These are phyloP conservation scores for Mycena indigotica DNA, from an alignment of 768 basidiomycete genomes.

Conservation along the genomic window DNA sequence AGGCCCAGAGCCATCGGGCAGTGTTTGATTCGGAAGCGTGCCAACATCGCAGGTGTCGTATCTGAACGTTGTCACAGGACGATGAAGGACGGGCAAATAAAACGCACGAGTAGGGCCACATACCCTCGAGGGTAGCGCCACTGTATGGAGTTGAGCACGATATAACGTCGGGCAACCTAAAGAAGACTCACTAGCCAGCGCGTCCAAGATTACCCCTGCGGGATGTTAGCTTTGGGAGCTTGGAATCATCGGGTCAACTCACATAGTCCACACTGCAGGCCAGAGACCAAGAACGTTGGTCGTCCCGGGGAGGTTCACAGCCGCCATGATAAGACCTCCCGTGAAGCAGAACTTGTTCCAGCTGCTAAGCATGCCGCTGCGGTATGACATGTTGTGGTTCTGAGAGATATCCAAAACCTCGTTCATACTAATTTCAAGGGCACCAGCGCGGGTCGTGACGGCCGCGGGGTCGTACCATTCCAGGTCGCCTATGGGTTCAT, in stretches of 20 bases:
- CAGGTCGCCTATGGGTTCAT: neutral
- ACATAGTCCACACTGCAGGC: slow-evolving; percentile 21
- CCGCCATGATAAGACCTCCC: slow-evolving; percentile 66
- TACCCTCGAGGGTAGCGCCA: slow-evolving; percentile 43
- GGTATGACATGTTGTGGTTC: slow-evolving; percentile 73
- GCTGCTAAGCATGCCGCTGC: slow-evolving; percentile 24
- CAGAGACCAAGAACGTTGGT: slow-evolving; percentile 32
- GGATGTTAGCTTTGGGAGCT: neutral
- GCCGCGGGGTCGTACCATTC: slow-evolving; percentile 67
- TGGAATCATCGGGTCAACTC: neutral
- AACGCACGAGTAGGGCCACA: slow-evolving; percentile 78
- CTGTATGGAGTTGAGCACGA: too few relatives aligned
- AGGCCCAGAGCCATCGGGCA: slow-evolving; percentile 44
- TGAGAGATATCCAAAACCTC: slow-evolving; percentile 41
- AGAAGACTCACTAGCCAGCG: too few relatives aligned
- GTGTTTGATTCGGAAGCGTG: slow-evolving; percentile 71
- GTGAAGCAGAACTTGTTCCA: slow-evolving; percentile 72
- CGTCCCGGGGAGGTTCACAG: slow-evolving; percentile 44
- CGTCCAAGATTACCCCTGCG: slow-evolving; percentile 36
- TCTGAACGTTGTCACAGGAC: too few relatives aligned
- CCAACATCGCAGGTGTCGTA: slow-evolving; percentile 81
- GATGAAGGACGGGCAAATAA: too few relatives aligned
- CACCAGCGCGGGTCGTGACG: slow-evolving; percentile 70
- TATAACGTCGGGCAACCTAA: too few relatives aligned
- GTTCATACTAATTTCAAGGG: slow-evolving; percentile 69